Evolutionary conservation across 2,329 filamentous ascomycete genomes (phyloP).

Genomic region (Tolypocladium ovalisporum): DNA sequence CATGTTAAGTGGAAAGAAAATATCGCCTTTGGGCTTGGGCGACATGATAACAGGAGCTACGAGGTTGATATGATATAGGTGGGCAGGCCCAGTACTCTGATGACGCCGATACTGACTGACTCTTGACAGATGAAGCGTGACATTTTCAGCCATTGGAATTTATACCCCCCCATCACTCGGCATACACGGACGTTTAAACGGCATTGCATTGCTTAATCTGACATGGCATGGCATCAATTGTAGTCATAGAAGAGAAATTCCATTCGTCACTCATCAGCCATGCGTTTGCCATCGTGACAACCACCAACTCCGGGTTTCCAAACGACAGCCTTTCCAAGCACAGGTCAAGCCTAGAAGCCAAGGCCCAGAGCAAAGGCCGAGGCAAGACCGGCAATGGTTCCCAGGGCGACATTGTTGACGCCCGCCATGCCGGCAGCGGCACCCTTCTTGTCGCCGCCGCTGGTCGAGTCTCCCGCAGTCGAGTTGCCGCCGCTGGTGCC

Average conservation of each 20-base stretch:
- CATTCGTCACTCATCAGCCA: neutral
- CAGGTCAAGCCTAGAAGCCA: slow-evolving; percentile 16
- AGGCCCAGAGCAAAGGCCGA: slow-evolving; percentile 25
- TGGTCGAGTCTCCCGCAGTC: slow-evolving; percentile 1
- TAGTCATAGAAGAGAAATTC: neutral
- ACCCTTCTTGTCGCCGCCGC: neutral
- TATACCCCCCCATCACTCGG: neutral
- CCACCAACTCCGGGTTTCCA: neutral
- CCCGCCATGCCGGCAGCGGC: slow-evolving; percentile 12
- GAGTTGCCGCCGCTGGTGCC: slow-evolving; percentile 5
- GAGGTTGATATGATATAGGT: neutral
- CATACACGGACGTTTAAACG: neutral
- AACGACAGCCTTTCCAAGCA: neutral
- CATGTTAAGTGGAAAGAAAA: no score
- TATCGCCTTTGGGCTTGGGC: no score
- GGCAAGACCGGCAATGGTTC: slow-evolving; percentile 25
- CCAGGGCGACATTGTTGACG: slow-evolving; percentile 17
- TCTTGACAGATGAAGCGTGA: neutral
- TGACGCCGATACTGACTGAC: neutral
- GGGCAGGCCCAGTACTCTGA: neutral
- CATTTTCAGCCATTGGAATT: neutral
- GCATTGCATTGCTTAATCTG: neutral
- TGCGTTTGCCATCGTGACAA: neutral
- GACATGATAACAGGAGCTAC: neutral
- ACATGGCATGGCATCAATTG: neutral